These are phyloP conservation scores for Penstemon newberryi DNA, from an alignment of 257 asterid genomes.

Conservation along the genomic window DNA sequence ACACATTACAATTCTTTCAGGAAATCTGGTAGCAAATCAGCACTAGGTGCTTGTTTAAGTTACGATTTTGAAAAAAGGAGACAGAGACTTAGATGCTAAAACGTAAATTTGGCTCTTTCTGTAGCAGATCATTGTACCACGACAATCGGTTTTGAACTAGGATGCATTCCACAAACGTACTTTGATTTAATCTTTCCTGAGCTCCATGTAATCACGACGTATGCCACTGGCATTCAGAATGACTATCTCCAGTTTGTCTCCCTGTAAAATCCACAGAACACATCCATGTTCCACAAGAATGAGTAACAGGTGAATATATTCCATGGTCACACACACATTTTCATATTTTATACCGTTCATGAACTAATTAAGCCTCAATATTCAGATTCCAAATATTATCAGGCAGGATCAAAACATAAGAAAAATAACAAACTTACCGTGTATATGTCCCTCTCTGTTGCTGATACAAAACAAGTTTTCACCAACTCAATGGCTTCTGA, in stretches of 20 bases:
- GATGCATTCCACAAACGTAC: too few species aligned
- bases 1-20: neutral
- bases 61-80: neutral
- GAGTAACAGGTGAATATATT: neutral
- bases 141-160: neutral
- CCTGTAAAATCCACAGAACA: constrained; percentile 40
- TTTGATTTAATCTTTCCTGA: constrained; percentile 57
- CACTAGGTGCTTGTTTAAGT: neutral
- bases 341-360: too few species aligned
- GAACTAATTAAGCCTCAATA: neutral
- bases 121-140: constrained; percentile 5
- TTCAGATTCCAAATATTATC: neutral
- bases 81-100: neutral
- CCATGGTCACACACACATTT: neutral
- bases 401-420: constrained; percentile 1
- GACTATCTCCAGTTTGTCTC: constrained; percentile 75
- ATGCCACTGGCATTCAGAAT: constrained; percentile 60
- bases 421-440: constrained; percentile 46
- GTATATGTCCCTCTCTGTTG: constrained; percentile 80
- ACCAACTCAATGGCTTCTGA: constrained; percentile 83
- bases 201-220: constrained; percentile 67
- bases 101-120: too few species aligned
- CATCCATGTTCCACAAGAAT: constrained; percentile 20
- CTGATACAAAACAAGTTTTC: constrained; percentile 79
- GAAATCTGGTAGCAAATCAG: constrained; percentile 8